These are phyloP conservation scores for Endocalyx cinctus DNA, from an alignment of 2,329 filamentous ascomycete species.

Conservation along the genomic window DNA sequence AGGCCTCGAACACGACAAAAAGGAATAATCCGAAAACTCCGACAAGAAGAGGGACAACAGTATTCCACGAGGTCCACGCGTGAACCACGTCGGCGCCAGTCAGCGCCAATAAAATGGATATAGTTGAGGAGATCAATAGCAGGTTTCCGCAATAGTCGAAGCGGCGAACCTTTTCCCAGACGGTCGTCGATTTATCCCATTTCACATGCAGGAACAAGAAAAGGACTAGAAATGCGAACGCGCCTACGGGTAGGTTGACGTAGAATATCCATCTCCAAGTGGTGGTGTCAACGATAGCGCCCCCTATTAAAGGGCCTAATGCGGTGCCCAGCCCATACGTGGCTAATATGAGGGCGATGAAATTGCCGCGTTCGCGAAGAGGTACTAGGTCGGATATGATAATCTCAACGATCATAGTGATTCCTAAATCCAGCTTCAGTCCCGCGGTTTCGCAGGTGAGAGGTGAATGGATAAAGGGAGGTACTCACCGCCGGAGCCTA, in stretches of 20 bases:
- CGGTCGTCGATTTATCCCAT: background rate
- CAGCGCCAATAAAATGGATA: background rate
- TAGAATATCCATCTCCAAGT: background rate
- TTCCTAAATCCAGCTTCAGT: too few species aligned
- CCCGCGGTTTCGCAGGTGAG: too few species aligned
- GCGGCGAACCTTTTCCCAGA: background rate
- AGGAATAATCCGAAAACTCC: background rate
- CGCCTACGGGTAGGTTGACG: background rate
- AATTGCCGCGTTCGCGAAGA: background rate
- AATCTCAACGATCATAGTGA: background rate
- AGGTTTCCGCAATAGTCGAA: background rate
- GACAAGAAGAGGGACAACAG: background rate
- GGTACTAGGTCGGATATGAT: constrained; percentile 1
- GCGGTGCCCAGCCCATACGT: background rate
- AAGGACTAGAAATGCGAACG: background rate
- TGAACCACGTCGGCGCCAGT: background rate
- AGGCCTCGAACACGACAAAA: background rate
- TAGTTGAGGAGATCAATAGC: background rate
- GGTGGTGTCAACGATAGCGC: background rate
- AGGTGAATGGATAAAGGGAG: too few species aligned
- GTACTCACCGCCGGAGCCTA: background rate
- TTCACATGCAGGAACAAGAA: background rate
- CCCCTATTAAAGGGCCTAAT: background rate
- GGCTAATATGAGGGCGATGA: background rate
- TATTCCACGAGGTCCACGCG: background rate